Evolutionary conservation across 1,284 basidiomycete genomes (phyloP).

Genomic region (Papiliotrema laurentii): DNA sequence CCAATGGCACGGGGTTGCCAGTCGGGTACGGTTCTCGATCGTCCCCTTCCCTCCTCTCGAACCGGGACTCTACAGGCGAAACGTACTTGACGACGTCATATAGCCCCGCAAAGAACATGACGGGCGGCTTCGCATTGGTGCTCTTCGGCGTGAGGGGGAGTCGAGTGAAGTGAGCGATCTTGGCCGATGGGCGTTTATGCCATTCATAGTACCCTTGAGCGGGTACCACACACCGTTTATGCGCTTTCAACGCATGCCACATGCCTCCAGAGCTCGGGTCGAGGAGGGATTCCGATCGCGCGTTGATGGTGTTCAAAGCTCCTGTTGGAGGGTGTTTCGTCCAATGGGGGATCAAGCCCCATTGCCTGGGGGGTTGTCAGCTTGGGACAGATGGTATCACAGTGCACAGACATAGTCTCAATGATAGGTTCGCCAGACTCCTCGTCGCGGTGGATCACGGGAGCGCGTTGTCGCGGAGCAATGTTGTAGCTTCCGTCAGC

Average conservation of each 20-base stretch:
- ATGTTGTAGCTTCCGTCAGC: conserved; percentile 39
- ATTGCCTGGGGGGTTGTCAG: conserved; percentile 59
- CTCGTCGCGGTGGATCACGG: conserved; percentile 33
- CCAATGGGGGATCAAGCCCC: conserved; percentile 86
- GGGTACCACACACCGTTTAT: conserved; percentile 71
- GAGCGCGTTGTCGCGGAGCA: conserved; percentile 37
- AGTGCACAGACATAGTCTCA: conserved; percentile 37
- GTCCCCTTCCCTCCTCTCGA: conserved; percentile 21
- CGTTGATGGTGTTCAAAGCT: conserved; percentile 80
- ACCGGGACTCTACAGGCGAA: conserved; percentile 23
- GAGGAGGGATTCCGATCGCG: conserved; percentile 74
- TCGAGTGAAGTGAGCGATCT: conserved; percentile 74
- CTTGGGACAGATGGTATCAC: not conserved
- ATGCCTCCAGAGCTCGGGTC: conserved; percentile 55
- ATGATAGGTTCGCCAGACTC: conserved; percentile 48
- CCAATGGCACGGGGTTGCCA: conserved; percentile 59
- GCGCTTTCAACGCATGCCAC: conserved; percentile 74
- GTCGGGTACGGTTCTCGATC: conserved; percentile 35
- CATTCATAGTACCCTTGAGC: conserved; percentile 92
- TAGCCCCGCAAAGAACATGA: conserved; percentile 84
- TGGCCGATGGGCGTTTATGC: conserved; percentile 72
- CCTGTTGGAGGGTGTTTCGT: conserved; percentile 63
- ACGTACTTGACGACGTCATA: conserved; percentile 67
- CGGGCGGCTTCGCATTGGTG: conserved; percentile 49
- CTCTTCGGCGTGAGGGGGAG: conserved; percentile 39